Evolutionary conservation across 148 eudicot genomes (phyloP).

Genomic region (Fagopyrum homotropicum): DNA sequence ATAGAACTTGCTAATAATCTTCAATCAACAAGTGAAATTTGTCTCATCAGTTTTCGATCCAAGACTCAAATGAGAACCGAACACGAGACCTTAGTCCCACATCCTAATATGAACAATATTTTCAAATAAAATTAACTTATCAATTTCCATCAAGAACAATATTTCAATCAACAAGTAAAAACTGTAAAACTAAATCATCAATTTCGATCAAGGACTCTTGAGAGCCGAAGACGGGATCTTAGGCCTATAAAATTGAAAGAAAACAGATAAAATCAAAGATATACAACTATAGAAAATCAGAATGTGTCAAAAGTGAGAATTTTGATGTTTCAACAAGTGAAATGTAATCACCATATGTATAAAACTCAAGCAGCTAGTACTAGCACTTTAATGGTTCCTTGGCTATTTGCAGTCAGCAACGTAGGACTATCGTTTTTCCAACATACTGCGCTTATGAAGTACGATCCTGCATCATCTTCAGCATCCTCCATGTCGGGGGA

Average conservation of each 20-base stretch:
- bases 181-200: too few relatives aligned
- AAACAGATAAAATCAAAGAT: neutral
- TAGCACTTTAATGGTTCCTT: constrained; percentile 86
- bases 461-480: constrained; percentile 67
- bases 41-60: too few relatives aligned
- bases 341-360: neutral
- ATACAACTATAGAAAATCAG: constrained; percentile 8
- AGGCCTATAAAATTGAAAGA: constrained; percentile 2
- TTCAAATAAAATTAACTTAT: too few relatives aligned
- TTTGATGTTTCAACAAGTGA: neutral
- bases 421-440: constrained; percentile 88
- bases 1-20: too few relatives aligned
- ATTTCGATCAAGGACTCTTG: too few relatives aligned
- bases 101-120: too few relatives aligned
- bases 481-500: constrained; percentile 50
- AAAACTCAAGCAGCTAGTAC: constrained; percentile 60
- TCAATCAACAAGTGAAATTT: too few relatives aligned
- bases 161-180: too few relatives aligned
- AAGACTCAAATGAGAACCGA: too few relatives aligned
- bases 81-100: too few relatives aligned
- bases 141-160: too few relatives aligned
- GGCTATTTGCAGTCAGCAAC: constrained; percentile 78
- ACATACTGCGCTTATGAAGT: constrained; percentile 90
- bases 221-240: neutral
- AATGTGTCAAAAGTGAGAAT: constrained; percentile 5